Conservation (phyloP, 83 land plant species). For the Diphasiastrum complanatum region DNA sequence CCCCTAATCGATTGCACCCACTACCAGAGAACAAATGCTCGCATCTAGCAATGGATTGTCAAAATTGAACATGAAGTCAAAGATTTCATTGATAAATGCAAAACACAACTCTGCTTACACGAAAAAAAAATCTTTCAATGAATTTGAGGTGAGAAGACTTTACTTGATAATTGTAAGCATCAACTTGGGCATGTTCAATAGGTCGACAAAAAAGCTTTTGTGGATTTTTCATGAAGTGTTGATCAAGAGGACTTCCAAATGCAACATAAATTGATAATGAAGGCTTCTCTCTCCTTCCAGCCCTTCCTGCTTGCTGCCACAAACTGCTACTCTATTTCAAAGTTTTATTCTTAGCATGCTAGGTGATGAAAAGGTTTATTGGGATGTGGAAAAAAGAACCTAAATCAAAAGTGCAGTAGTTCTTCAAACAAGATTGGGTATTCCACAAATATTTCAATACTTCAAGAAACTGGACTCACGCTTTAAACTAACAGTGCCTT, state of each 20-base stretch:
- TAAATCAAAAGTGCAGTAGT: no score
- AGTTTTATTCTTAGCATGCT: background rate
- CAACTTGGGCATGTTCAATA: constrained; percentile 83
- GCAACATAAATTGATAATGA: constrained; percentile 88
- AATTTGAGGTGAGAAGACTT: background rate
- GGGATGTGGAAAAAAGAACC: no score
- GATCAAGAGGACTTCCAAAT: constrained; percentile 96
- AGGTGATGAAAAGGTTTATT: no score
- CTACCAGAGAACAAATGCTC: no score
- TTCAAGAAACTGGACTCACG: background rate
- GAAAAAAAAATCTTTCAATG: no score
- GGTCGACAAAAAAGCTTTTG: constrained; percentile 63
- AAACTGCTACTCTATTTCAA: constrained; percentile 39
- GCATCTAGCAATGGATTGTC: no score
- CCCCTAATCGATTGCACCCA: no score
- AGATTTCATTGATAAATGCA: no score
- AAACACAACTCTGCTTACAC: no score
- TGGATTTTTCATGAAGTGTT: constrained; percentile 88
- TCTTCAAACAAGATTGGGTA: no score
- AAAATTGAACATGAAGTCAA: no score
- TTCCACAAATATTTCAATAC: background rate
- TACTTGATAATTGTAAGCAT: constrained; percentile 79
- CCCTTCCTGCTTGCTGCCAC: constrained; percentile 99
- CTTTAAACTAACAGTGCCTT: background rate
- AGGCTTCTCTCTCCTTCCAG: constrained; percentile 83